Conservation (phyloP, 2,329 filamentous ascomycete genomes). For the Colletotrichum cuscutae region DNA sequence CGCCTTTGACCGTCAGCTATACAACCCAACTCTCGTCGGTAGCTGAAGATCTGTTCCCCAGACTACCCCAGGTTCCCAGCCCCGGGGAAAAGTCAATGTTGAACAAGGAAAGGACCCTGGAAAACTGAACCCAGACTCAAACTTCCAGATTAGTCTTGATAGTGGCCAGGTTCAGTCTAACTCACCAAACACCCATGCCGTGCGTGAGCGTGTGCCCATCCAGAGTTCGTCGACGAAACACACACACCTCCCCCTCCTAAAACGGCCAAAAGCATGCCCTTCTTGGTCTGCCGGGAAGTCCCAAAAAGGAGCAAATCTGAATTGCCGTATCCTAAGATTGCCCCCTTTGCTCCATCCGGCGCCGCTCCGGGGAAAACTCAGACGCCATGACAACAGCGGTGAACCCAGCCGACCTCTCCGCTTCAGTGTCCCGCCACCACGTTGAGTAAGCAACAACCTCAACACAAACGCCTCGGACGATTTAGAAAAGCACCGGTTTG, state of each 20-base stretch:
- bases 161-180: not conserved
- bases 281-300: not conserved
- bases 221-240: slow-evolving; percentile 24
- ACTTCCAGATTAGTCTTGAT: slow-evolving; percentile 1
- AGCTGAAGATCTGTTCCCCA: not conserved
- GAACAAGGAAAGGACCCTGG: slow-evolving; percentile 19
- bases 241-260: slow-evolving; percentile 14
- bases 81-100: not conserved
- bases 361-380: slow-evolving; percentile 10
- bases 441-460: not conserved
- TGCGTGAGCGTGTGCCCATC: not conserved
- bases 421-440: slow-evolving; percentile 1
- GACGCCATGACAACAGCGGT: slow-evolving; percentile 29
- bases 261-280: not conserved
- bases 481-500: not conserved
- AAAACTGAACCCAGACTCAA: not conserved
- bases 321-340: slow-evolving; percentile 1
- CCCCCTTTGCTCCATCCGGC: slow-evolving; percentile 2
- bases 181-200: not conserved
- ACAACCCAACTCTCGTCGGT: not conserved
- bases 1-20: not conserved
- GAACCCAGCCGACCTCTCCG: slow-evolving; percentile 18
- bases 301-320: not conserved
- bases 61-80: slow-evolving; percentile 1
- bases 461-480: not conserved